These are phyloP conservation scores for Venturia oleaginea DNA, from an alignment of 2,329 filamentous ascomycete genomes.

Conservation along the genomic window DNA sequence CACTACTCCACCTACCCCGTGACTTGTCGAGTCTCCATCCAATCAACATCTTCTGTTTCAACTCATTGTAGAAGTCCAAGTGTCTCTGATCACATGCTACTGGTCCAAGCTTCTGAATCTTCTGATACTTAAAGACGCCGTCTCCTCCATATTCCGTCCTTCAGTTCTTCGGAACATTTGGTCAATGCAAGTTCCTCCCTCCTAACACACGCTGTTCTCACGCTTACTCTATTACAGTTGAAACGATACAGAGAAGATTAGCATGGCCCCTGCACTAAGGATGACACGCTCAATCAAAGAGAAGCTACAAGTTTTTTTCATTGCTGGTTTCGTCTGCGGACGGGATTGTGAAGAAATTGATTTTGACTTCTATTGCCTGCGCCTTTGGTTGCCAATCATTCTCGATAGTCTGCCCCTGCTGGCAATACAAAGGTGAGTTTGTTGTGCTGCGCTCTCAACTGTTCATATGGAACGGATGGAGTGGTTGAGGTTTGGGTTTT, in stretches of 20 bases:
- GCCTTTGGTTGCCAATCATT: no score
- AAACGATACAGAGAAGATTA: conserved; percentile 31
- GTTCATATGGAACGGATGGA: no score
- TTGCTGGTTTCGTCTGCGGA: background rate
- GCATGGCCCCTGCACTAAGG: conserved; percentile 69
- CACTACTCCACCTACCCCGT: background rate
- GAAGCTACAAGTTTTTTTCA: conserved; percentile 48
- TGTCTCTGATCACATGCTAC: background rate
- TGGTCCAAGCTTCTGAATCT: background rate
- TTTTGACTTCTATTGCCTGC: background rate
- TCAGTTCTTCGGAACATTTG: background rate
- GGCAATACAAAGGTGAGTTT: no score
- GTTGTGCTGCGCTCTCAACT: no score
- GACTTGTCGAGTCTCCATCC: background rate
- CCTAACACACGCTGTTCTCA: no score
- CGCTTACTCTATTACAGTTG: background rate
- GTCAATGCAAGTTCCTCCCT: background rate
- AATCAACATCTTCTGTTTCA: background rate
- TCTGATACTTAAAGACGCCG: background rate
- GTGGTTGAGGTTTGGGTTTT: background rate
- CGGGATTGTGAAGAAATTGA: background rate
- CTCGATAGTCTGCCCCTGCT: no score
- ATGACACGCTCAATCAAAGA: conserved; percentile 86
- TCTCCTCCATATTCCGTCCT: background rate
- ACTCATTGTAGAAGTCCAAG: background rate